Percentiles rank a stretch among this genome's conserved stretches.
Conservation (phyloP, 345 rosid species). For the Euphorbia pulcherrima region DNA sequence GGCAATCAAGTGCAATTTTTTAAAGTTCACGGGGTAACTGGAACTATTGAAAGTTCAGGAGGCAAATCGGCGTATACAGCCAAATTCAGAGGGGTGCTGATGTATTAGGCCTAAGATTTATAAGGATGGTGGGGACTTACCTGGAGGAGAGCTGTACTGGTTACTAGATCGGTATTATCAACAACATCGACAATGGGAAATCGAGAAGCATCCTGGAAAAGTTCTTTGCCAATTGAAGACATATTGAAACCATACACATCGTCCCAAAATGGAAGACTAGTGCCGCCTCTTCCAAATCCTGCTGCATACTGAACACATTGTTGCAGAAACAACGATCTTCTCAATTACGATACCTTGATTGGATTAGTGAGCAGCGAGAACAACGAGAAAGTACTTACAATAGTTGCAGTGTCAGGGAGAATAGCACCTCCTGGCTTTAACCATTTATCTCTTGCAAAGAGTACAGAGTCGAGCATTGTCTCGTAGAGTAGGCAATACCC, state of each 20-base stretch:
- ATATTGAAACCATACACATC: constrained; percentile 81
- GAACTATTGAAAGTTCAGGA: no score
- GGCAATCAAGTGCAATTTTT: no score
- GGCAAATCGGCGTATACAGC: no score
- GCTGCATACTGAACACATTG: constrained; percentile 58
- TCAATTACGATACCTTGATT: background rate
- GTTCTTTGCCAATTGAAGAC: constrained; percentile 79
- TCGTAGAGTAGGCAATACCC: constrained; percentile 92
- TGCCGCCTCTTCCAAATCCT: constrained; percentile 87
- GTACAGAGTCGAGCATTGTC: constrained; percentile 91
- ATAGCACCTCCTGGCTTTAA: constrained; percentile 97
- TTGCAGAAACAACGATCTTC: constrained; percentile 8
- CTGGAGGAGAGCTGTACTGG: constrained; percentile 59
- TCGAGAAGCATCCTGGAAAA: constrained; percentile 60
- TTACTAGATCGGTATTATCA: constrained; percentile 58
- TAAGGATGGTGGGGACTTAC: constrained; percentile 17
- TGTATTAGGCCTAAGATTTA: background rate
- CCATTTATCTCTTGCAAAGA: constrained; percentile 91
- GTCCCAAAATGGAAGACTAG: constrained; percentile 93
- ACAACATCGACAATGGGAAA: constrained; percentile 71
- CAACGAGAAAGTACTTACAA: constrained; percentile 44
- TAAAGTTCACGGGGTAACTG: no score
- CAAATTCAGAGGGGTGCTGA: no score
- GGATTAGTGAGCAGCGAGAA: background rate
- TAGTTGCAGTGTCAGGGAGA: constrained; percentile 92